Conservation (phyloP, 441 rosid species). For the Lepidium campestre region DNA sequence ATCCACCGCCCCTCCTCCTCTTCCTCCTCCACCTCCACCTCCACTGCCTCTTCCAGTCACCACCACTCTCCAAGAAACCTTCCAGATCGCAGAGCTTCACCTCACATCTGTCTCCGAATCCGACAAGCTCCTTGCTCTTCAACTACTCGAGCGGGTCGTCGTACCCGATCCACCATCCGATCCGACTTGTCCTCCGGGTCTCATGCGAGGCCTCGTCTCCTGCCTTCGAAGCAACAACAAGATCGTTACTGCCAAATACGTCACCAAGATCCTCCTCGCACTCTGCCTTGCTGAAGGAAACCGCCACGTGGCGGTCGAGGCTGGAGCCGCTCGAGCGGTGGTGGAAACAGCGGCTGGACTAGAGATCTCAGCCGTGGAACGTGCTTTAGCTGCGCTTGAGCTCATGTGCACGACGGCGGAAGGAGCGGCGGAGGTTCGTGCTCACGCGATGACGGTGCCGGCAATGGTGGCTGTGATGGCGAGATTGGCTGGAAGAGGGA, state of each 20-base stretch:
- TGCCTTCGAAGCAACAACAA: slow-evolving; percentile 36
- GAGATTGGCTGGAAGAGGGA: slow-evolving; percentile 65
- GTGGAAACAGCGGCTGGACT: slow-evolving; percentile 64
- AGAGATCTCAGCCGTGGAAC: slow-evolving; percentile 59
- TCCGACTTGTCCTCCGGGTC: slow-evolving; percentile 52
- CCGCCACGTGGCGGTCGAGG: slow-evolving; percentile 72
- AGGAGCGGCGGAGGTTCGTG: slow-evolving; percentile 70
- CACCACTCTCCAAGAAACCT: slow-evolving; percentile 47
- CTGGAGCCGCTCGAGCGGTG: slow-evolving; percentile 64
- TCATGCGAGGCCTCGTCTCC: slow-evolving; percentile 60
- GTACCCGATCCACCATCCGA: slow-evolving; percentile 71
- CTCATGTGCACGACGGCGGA: slow-evolving; percentile 63
- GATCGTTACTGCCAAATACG: slow-evolving; percentile 47
- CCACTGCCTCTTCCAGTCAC: slow-evolving; percentile 32
- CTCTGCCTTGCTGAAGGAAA: slow-evolving; percentile 66
- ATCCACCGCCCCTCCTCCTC: slow-evolving; percentile 37
- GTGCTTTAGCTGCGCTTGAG: slow-evolving; percentile 79
- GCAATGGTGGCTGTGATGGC: slow-evolving; percentile 93
- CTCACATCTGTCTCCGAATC: slow-evolving; percentile 44
- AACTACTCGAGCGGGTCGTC: slow-evolving; percentile 57
- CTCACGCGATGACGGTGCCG: slow-evolving; percentile 79
- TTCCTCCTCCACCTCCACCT: slow-evolving; percentile 26
- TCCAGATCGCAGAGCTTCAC: slow-evolving; percentile 61
- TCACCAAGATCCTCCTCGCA: slow-evolving; percentile 65
- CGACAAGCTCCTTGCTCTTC: slow-evolving; percentile 63